A percentile compares a stretch with the other conserved stretches of the same genome.
phyloP scores from a whole-genome alignment of 2,329 filamentous ascomycete species.

The Claviceps capensis region DNA sequence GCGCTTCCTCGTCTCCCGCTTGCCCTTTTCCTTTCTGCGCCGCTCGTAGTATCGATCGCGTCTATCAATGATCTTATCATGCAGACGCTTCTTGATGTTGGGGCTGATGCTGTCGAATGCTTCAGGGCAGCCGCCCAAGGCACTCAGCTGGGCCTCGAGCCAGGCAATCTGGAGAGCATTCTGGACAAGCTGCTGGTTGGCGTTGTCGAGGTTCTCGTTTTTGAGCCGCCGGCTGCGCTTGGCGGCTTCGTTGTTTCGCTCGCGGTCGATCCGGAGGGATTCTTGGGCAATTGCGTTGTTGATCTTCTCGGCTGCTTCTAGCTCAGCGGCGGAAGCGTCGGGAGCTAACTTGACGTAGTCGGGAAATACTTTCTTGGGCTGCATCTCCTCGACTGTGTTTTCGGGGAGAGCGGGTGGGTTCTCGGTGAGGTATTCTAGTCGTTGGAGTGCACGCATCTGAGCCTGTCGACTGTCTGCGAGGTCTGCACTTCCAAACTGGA shows the following conservation, averaged over 20 bases:
- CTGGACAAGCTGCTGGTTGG: conserved; percentile 6
- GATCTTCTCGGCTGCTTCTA: conserved; percentile 6
- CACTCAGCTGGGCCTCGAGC: conserved; percentile 3
- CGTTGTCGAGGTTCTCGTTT: conserved; percentile 5
- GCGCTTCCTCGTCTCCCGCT: neutral
- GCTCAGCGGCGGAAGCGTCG: neutral
- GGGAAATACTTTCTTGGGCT: conserved; percentile 13
- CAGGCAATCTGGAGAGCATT: conserved; percentile 4
- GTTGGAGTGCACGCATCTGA: neutral
- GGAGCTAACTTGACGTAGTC: conserved; percentile 10
- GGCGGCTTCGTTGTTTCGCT: conserved; percentile 25
- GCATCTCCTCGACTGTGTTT: conserved; percentile 13
- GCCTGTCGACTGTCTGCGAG: neutral
- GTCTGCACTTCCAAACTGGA: neutral
- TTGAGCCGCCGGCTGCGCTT: conserved; percentile 19
- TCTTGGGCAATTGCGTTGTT: conserved; percentile 16
- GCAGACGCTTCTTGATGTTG: neutral
- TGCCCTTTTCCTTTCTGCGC: conserved; percentile 1
- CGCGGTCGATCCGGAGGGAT: conserved; percentile 14
- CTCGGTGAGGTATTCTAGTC: neutral
- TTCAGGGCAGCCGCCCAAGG: conserved; percentile 2
- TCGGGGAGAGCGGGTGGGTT: conserved; percentile 16
- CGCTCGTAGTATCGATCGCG: neutral
- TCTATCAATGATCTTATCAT: neutral
- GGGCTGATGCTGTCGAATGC: conserved; percentile 1